These are phyloP conservation scores for Exophiala sp. DNA, from an alignment of 2,329 filamentous ascomycete genomes.

Conservation along the genomic window DNA sequence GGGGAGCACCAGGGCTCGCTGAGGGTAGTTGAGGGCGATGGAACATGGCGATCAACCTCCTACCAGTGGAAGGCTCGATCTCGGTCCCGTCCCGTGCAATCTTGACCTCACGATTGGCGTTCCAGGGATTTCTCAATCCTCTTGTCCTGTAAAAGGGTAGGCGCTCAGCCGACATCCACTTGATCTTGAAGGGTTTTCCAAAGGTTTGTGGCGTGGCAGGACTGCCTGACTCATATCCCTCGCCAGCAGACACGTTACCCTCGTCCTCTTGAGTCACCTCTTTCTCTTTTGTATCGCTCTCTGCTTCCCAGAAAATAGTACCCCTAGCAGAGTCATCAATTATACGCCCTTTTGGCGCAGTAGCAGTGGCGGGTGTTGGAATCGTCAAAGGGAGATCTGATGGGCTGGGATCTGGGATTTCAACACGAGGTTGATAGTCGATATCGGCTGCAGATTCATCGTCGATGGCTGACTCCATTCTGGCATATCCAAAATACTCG, in stretches of 20 bases:
- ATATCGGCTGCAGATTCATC: constrained; percentile 66
- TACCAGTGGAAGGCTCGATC: constrained; percentile 77
- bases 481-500: constrained; percentile 92
- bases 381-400: constrained; percentile 76
- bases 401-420: constrained; percentile 40
- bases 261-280: constrained; percentile 35
- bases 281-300: constrained; percentile 49
- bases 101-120: constrained; percentile 91
- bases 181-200: constrained; percentile 86
- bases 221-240: constrained; percentile 21
- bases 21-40: constrained; percentile 12
- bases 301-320: constrained; percentile 94
- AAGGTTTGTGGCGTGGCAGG: constrained; percentile 57
- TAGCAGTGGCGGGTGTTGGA: constrained; percentile 71
- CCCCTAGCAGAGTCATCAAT: constrained; percentile 91
- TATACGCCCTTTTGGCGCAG: constrained; percentile 76
- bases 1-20: constrained; percentile 9
- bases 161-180: constrained; percentile 80
- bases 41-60: constrained; percentile 74
- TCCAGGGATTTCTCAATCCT: constrained; percentile 88
- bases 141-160: constrained; percentile 86
- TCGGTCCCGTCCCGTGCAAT: constrained; percentile 94
- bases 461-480: constrained; percentile 81
- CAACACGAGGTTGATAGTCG: constrained; percentile 64
- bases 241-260: constrained; percentile 17